Base-by-base conservation (phyloP, 1,284 basidiomycete species). In the Peniophora sp. region DNA sequence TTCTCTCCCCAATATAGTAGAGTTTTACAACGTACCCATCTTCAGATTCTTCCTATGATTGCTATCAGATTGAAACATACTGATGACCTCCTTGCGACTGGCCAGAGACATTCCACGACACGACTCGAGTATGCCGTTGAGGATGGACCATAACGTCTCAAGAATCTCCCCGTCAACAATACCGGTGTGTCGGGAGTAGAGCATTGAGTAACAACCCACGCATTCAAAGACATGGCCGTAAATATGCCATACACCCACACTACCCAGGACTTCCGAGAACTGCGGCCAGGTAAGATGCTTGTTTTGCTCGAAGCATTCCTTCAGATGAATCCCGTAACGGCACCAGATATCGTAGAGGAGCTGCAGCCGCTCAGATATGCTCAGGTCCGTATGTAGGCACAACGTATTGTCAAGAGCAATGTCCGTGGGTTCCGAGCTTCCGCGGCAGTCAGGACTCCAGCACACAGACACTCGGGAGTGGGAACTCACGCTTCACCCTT, bases 161-260 rank as follows among this genome's bases (percentile, higher is more conserved):
- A 51, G 37, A 10, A 44, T 20, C 24, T 52, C 51, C 6, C 51
- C 51, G 32, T 52, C 51, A 6, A 52, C 23, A 10, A 22, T 12
- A 2, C 51, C 51, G 20, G 20, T 23, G 3, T 47, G 39, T 3
- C 39, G 47, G 43, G 48, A 44, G 41, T 42, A 52, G 5, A 24
- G 14, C 17, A 32, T 47, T 12, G 47, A 35, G 18, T 18, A 52
- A 6, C 51, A 22, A 18, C 23, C 20, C 15, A 3, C 34, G 32
- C 51, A 52, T 35, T 17, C 23, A 6, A 45, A n/a, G n/a, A 43
- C 8, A 49, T 52, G 51, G 14, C 47, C 51, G 24, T 49, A 32
- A 32, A 52, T 39, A 37, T 52, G 51, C 15, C n/a, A 52, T 2
- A 32, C 24, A 6, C 47, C 47, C 20, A 52, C 48, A 9, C 47